A percentile compares a stretch with the other conserved stretches of the same genome.
Conservation (phyloP, 75 land plant genomes). For the Chamaecyparis obtusa region DNA sequence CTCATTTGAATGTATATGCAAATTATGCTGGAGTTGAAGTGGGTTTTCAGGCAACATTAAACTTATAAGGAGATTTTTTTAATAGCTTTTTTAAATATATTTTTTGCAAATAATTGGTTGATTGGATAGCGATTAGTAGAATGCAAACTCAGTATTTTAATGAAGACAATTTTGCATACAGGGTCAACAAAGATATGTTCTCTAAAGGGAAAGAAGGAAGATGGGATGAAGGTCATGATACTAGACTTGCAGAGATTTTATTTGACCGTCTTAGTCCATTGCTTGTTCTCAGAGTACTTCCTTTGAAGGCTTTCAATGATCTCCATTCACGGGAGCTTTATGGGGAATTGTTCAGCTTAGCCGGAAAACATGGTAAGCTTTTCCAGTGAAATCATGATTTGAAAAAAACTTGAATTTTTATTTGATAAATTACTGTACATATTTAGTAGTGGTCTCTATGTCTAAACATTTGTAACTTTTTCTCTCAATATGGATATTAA, state of each 20-base stretch:
- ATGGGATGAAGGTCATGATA: constrained; percentile 10
- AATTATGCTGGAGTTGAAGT: not conserved
- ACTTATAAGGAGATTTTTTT: not conserved
- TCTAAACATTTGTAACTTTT: not conserved
- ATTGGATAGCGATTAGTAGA: not conserved
- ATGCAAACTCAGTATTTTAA: not conserved
- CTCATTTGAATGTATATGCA: not conserved
- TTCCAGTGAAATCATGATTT: not conserved
- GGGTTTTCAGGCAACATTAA: not conserved
- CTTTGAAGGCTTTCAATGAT: constrained; percentile 59
- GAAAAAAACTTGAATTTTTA: not conserved
- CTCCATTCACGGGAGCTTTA: constrained; percentile 40
- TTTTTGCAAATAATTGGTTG: not conserved
- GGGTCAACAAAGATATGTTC: constrained; percentile 10
- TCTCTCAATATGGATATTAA: not conserved
- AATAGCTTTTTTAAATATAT: not conserved
- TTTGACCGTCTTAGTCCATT: constrained; percentile 75
- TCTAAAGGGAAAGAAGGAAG: constrained; percentile 12
- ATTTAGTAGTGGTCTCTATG: not conserved
- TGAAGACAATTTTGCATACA: constrained; percentile 1
- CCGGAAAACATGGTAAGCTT: constrained; percentile 18
- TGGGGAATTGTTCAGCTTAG: constrained; percentile 23
- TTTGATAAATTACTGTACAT: not conserved
- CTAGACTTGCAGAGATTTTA: constrained; percentile 17
- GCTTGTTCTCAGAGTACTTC: constrained; percentile 72